These are phyloP conservation scores for Kodamaea nitidulidarum DNA, from an alignment of 805 yeast species.

Conservation along the genomic window DNA sequence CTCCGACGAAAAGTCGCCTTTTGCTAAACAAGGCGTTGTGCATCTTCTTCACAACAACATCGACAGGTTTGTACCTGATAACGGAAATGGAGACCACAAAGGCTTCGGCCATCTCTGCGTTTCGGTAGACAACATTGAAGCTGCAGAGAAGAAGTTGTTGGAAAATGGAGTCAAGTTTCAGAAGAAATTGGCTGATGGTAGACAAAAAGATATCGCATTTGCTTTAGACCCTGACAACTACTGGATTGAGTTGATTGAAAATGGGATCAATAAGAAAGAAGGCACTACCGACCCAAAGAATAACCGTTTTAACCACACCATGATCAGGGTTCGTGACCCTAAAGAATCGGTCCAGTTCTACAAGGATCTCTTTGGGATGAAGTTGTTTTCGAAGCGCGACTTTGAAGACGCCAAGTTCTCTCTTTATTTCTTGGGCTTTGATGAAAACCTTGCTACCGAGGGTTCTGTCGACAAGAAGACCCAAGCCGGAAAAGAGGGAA, in stretches of 20 bases:
- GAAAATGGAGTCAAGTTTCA: constrained; percentile 67
- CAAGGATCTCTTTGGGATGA: constrained; percentile 75
- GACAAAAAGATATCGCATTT: constrained; percentile 91
- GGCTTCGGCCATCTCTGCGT: constrained; percentile 95
- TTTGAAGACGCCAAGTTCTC: constrained; percentile 74
- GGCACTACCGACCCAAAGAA: constrained; percentile 36
- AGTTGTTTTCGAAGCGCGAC: constrained; percentile 52
- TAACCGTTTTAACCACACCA: constrained; percentile 75
- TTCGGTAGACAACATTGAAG: constrained; percentile 74
- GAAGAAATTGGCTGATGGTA: constrained; percentile 83
- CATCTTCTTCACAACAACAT: constrained; percentile 72
- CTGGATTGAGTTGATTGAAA: constrained; percentile 88
- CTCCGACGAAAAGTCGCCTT: constrained; percentile 9
- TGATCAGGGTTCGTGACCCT: constrained; percentile 91
- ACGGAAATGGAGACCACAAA: constrained; percentile 80
- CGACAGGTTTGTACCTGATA: constrained; percentile 49
- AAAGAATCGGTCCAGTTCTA: constrained; percentile 72
- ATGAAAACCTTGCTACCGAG: constrained; percentile 39
- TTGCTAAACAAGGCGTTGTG: constrained; percentile 55
- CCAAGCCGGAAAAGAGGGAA: constrained; percentile 53
- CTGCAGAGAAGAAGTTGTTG: constrained; percentile 55
- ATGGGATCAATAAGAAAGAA: constrained; percentile 40
- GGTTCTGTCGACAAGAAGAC: constrained; percentile 36
- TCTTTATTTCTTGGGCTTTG: constrained; percentile 80
- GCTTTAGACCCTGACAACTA: constrained; percentile 94